phyloP scores from a whole-genome alignment of 208 protist genomes.

The Novymonas esmeraldas region DNA sequence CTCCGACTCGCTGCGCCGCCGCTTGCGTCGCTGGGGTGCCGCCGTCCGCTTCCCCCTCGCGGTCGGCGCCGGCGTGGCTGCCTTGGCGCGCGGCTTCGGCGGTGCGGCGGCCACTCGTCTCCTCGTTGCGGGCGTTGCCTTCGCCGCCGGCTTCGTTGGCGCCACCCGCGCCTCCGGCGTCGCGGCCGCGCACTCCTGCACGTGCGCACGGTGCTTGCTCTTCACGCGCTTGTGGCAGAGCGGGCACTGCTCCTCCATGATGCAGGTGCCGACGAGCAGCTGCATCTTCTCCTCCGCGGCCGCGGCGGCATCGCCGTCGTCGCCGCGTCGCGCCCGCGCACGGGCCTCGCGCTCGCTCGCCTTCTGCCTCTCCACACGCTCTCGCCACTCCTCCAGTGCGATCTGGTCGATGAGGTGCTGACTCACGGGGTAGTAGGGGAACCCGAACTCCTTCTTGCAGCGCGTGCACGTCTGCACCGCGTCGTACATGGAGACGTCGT shows the following conservation, averaged over 20 bases:
- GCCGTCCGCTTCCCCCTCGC: conserved; percentile 25
- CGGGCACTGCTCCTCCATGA: conserved; percentile 75
- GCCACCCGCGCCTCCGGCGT: neutral
- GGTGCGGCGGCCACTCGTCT: neutral
- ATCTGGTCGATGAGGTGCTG: conserved; percentile 72
- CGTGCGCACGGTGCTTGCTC: conserved; percentile 57
- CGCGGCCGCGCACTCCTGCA: conserved; percentile 52
- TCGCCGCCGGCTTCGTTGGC: conserved; percentile 4
- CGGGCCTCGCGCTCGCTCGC: conserved; percentile 51
- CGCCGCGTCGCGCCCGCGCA: conserved; percentile 28
- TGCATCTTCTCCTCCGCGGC: conserved; percentile 40
- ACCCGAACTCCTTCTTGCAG: conserved; percentile 75
- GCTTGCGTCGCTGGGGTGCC: conserved; percentile 26
- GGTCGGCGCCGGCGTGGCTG: conserved; percentile 8
- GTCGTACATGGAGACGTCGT: conserved; percentile 85
- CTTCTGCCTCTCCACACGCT: conserved; percentile 39
- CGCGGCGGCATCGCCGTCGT: conserved; percentile 10
- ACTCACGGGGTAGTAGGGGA: conserved; percentile 86
- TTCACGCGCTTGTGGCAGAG: conserved; percentile 57
- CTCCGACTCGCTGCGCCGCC: conserved; percentile 27
- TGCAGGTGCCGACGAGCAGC: conserved; percentile 56
- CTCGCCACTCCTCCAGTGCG: conserved; percentile 64
- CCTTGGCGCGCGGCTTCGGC: conserved; percentile 13
- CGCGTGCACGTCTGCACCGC: conserved; percentile 39
- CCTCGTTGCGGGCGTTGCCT: neutral